phyloP scores from a whole-genome alignment of 208 protist genomes.

The Strigomonas culicis region DNA sequence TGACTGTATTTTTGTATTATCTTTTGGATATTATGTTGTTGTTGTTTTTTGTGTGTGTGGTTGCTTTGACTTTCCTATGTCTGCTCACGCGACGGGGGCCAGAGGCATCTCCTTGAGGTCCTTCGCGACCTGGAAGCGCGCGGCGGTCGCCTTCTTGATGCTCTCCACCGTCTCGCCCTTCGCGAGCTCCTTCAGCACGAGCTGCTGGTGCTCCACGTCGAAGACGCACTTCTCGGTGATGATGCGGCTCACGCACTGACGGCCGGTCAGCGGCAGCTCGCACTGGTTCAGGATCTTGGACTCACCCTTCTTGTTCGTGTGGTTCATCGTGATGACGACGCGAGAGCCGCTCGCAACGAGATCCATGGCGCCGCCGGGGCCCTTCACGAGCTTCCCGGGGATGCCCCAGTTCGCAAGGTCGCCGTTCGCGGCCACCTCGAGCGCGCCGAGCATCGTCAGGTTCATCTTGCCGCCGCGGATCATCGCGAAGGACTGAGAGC shows the following conservation, averaged over 20 bases:
- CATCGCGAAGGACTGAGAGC: constrained; percentile 95
- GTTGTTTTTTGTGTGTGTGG: constrained; percentile 13
- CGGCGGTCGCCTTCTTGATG: constrained; percentile 80
- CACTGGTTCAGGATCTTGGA: constrained; percentile 95
- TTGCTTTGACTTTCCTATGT: too few relatives aligned
- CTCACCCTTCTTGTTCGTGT: constrained; percentile 92
- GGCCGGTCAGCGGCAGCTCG: constrained; percentile 91
- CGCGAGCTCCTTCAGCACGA: constrained; percentile 91
- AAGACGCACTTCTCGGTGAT: constrained; percentile 97
- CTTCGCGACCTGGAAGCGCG: constrained; percentile 48
- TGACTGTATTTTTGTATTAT: background rate
- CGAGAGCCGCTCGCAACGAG: constrained; percentile 89
- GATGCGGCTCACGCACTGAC: constrained; percentile 89
- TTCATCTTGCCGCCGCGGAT: constrained; percentile 96
- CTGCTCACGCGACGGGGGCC: constrained; percentile 17
- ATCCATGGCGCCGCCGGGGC: constrained; percentile 97
- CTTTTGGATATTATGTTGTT: background rate
- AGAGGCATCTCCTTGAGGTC: constrained; percentile 80
- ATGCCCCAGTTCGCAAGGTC: constrained; percentile 98
- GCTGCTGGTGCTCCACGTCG: constrained; percentile 83
- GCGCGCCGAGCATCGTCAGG: constrained; percentile 95
- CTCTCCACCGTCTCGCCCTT: constrained; percentile 92
- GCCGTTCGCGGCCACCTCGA: constrained; percentile 92
- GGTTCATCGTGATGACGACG: constrained; percentile 97
- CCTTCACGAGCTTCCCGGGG: constrained; percentile 97